These are phyloP conservation scores for rapeseed (Brassica napus) DNA, from an alignment of 345 rosid species.

Conservation along the genomic window DNA sequence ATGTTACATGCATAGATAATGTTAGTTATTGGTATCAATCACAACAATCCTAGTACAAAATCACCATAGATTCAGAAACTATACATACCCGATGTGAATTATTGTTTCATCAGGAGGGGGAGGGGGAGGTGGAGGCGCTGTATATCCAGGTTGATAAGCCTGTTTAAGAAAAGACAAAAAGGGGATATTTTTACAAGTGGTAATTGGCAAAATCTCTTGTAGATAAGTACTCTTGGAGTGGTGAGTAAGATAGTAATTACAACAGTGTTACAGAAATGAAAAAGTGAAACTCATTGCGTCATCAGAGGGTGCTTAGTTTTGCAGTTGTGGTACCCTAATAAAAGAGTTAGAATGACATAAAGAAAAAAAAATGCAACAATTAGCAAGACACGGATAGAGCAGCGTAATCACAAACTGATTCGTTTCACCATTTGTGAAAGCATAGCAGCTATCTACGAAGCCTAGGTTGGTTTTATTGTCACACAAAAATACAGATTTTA, in stretches of 20 bases:
- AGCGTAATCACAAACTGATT: neutral
- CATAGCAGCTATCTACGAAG: neutral
- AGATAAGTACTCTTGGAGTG: neutral
- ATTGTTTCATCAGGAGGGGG: constrained; percentile 64
- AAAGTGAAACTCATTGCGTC: neutral
- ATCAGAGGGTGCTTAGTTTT: neutral
- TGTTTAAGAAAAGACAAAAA: constrained; percentile 17
- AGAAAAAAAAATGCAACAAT: neutral
- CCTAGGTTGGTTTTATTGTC: neutral
- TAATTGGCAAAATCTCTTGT: neutral
- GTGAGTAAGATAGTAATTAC: constrained; percentile 13
- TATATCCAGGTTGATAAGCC: constrained; percentile 87
- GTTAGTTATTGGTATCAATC: neutral
- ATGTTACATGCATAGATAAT: constrained; percentile 2
- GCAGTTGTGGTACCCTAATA: neutral
- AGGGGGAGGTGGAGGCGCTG: constrained; percentile 64
- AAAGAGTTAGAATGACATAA: neutral
- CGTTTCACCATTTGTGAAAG: neutral
- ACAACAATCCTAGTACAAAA: neutral
- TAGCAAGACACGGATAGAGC: neutral
- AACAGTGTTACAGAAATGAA: neutral
- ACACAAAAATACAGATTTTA: neutral
- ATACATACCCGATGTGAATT: constrained; percentile 70
- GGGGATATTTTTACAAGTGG: neutral
- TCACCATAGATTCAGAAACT: constrained; percentile 26